Evolutionary conservation across 768 basidiomycete species (phyloP).

Genomic region (Xerocomellus intermedius): DNA sequence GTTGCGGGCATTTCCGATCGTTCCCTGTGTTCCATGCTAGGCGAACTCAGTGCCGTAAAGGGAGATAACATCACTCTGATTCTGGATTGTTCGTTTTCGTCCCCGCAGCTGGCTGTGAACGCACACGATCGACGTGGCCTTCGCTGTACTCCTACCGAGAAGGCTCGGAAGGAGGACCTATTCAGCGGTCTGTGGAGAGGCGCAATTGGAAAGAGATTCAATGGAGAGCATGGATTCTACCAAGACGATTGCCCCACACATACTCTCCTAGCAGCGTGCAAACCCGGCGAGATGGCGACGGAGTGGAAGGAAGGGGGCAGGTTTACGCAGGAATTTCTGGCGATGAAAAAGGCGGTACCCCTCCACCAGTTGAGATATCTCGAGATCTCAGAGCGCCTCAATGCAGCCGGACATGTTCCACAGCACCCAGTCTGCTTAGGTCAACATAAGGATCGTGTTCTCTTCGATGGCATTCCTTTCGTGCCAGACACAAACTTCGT

Average conservation of each 20-base stretch:
- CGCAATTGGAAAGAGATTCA: constrained; percentile 38
- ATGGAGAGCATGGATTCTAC: constrained; percentile 44
- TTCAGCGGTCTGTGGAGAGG: constrained; percentile 54
- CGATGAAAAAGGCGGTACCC: constrained; percentile 42
- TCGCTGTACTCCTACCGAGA: constrained; percentile 62
- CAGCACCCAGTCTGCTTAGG: constrained; percentile 56
- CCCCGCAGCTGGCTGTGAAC: constrained; percentile 37
- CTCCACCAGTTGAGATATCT: constrained; percentile 54
- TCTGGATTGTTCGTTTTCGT: constrained; percentile 63
- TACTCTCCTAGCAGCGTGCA: constrained; percentile 57
- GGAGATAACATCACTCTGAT: constrained; percentile 71
- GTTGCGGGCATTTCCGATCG: constrained; percentile 67
- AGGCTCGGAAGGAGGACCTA: constrained; percentile 53
- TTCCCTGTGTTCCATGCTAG: constrained; percentile 60
- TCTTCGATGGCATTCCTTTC: constrained; percentile 61
- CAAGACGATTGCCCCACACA: constrained; percentile 43
- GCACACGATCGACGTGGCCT: constrained; percentile 46
- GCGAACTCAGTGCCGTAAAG: constrained; percentile 52
- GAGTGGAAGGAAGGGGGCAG: constrained; percentile 64
- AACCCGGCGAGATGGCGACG: constrained; percentile 50
- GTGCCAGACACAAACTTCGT: constrained; percentile 47
- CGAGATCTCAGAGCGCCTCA: constrained; percentile 46
- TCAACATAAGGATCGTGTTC: constrained; percentile 42
- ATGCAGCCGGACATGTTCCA: constrained; percentile 31
- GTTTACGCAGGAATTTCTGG: constrained; percentile 57